phyloP scores from a whole-genome alignment of 495 filamentous ascomycete species.

The Annulohypoxylon stygium region DNA sequence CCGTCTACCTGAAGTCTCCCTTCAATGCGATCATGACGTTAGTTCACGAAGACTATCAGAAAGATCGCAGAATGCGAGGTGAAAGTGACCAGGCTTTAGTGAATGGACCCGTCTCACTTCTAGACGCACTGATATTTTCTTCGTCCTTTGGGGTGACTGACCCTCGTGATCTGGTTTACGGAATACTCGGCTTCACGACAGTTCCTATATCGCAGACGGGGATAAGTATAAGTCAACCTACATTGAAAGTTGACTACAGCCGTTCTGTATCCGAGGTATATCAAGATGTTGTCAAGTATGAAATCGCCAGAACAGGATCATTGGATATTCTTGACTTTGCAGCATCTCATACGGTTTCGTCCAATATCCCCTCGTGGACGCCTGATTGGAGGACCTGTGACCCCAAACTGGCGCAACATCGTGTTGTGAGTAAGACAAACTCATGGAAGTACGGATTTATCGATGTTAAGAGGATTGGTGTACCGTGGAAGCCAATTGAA shows the following conservation, averaged over 20 bases:
- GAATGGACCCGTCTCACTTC: conserved; percentile 21
- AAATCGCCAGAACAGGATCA: conserved; percentile 16
- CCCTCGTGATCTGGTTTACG: conserved; percentile 30
- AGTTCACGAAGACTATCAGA: conserved; percentile 23
- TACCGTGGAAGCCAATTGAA: conserved; percentile 17
- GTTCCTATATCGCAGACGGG: conserved; percentile 20
- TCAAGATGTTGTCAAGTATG: conserved; percentile 33
- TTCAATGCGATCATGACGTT: conserved; percentile 31
- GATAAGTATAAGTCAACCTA: background rate
- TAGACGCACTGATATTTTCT: conserved; percentile 29
- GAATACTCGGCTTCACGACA: conserved; percentile 34
- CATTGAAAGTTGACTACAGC: conserved; percentile 22
- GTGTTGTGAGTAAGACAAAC: conserved; percentile 29
- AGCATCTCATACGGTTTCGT: background rate
- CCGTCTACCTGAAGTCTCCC: conserved; percentile 31
- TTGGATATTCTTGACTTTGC: conserved; percentile 31
- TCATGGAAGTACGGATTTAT: conserved; percentile 35
- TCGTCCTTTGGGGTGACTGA: conserved; percentile 31
- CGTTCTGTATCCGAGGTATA: conserved; percentile 30
- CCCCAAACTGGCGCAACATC: conserved; percentile 15
- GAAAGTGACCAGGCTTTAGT: background rate
- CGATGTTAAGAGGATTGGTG: conserved; percentile 18
- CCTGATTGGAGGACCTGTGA: conserved; percentile 31
- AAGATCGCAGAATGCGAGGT: conserved; percentile 17
- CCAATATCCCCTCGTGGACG: conserved; percentile 31